Conservation (phyloP, 2,329 filamentous ascomycete genomes). For the Alternaria sp. region DNA sequence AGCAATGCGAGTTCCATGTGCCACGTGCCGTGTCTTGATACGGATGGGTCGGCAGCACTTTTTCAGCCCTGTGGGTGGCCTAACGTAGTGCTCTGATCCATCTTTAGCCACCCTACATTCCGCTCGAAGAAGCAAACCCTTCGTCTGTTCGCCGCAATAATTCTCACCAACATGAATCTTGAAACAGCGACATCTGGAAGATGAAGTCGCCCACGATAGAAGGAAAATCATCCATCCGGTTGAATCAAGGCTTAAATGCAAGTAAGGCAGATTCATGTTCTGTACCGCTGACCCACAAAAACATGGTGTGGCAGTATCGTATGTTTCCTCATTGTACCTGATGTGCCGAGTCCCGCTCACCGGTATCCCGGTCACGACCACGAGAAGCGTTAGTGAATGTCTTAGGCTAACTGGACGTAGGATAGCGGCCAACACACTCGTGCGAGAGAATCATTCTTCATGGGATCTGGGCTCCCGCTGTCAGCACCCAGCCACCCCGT, state of each 20-base stretch:
- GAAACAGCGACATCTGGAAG: not conserved
- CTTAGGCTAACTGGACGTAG: conserved; percentile 1
- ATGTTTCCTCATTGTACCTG: conserved; percentile 4
- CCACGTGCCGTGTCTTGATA: not conserved
- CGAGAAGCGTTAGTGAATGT: not conserved
- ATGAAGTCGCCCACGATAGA: not conserved
- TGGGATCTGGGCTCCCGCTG: not conserved
- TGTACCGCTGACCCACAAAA: not conserved
- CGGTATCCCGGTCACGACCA: conserved; percentile 5
- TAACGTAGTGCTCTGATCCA: not conserved
- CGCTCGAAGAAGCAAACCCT: not conserved
- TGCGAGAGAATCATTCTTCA: not conserved
- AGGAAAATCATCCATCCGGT: not conserved
- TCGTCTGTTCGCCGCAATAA: not conserved
- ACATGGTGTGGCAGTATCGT: not conserved
- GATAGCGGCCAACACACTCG: not conserved
- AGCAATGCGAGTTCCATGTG: conserved; percentile 8
- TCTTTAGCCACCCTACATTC: not conserved
- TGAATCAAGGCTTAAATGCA: not conserved
- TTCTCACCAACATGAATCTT: not conserved
- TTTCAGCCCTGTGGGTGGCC: not conserved
- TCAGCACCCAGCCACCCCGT: conserved; percentile 6
- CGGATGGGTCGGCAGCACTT: not conserved
- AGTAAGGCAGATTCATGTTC: not conserved
- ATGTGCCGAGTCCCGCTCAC: conserved; percentile 15